A percentile compares a stretch with the other conserved stretches of the same genome.
Conservation (phyloP, 2,329 filamentous ascomycete species). For the Ceratocystis papillata region DNA sequence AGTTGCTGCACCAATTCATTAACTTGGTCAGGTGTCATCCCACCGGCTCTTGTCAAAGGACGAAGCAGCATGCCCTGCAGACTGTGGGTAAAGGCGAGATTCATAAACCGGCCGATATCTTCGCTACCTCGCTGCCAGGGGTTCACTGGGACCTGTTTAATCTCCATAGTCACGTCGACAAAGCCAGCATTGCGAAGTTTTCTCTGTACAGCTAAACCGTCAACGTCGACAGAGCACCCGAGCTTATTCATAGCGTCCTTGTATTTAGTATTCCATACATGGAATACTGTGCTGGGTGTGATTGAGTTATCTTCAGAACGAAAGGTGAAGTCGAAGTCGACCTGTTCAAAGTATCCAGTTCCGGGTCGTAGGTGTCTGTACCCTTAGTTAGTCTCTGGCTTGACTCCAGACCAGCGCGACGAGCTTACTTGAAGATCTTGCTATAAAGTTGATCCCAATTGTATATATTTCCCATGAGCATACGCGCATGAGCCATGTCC, state of each 20-base stretch:
- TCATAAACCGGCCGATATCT: slow-evolving; percentile 72
- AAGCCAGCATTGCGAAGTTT: slow-evolving; percentile 63
- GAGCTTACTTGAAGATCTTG: slow-evolving; percentile 53
- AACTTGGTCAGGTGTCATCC: slow-evolving; percentile 49
- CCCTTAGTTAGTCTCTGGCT: background rate
- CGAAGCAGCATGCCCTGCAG: slow-evolving; percentile 62
- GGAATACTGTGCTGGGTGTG: slow-evolving; percentile 45
- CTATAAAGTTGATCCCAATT: slow-evolving; percentile 66
- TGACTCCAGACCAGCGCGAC: background rate
- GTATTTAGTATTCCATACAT: slow-evolving; percentile 59
- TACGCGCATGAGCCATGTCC: slow-evolving; percentile 74
- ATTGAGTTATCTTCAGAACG: slow-evolving; percentile 58
- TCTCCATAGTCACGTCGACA: slow-evolving; percentile 61
- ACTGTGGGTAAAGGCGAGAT: slow-evolving; percentile 62
- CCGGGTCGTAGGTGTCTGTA: slow-evolving; percentile 66
- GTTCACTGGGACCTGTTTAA: slow-evolving; percentile 60
- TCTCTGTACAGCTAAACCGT: slow-evolving; percentile 29
- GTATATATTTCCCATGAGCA: slow-evolving; percentile 65
- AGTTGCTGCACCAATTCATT: slow-evolving; percentile 51
- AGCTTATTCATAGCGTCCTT: slow-evolving; percentile 55
- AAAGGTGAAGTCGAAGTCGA: slow-evolving; percentile 77
- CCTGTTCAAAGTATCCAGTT: slow-evolving; percentile 67
- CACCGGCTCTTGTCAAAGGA: slow-evolving; percentile 49
- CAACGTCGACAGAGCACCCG: slow-evolving; percentile 53
- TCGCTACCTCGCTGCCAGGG: slow-evolving; percentile 57